Conservation (phyloP, 805 yeast species). For the Saccharomycopsis sp. region DNA sequence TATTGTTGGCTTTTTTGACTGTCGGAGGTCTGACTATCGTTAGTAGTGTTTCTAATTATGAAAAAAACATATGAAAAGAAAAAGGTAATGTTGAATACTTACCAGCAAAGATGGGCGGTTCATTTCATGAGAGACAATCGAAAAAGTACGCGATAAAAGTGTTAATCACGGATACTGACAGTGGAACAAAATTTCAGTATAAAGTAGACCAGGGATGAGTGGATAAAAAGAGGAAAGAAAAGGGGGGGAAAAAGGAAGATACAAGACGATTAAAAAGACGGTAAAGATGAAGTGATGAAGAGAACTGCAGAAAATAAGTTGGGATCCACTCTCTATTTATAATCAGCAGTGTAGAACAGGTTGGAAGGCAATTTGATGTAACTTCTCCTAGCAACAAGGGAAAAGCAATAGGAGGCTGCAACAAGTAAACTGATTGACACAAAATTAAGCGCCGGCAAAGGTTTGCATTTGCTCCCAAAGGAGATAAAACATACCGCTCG, state of each 20-base stretch:
- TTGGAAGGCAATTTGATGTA: too few species aligned
- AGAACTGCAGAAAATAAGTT: background rate
- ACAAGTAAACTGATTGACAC: too few species aligned
- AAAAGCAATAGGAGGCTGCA: background rate
- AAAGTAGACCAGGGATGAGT: background rate
- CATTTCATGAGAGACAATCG: background rate
- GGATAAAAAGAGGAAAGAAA: background rate
- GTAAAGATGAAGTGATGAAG: background rate
- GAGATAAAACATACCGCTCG: background rate
- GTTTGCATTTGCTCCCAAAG: background rate
- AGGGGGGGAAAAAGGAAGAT: background rate
- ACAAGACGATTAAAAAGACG: too few species aligned
- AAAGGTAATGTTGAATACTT: too few species aligned
- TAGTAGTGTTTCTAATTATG: background rate
- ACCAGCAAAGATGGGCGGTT: background rate
- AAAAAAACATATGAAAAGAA: background rate
- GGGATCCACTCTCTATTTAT: background rate
- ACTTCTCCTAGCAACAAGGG: too few species aligned
- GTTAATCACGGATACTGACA: too few species aligned
- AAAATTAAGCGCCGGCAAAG: conserved; percentile 1
- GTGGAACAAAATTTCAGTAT: background rate
- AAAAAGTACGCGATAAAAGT: too few species aligned
- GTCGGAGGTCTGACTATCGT: background rate
- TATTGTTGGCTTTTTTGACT: background rate
- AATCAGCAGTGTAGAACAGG: too few species aligned